These are phyloP conservation scores for Acer negundo DNA, from an alignment of 345 rosid species.

Conservation along the genomic window DNA sequence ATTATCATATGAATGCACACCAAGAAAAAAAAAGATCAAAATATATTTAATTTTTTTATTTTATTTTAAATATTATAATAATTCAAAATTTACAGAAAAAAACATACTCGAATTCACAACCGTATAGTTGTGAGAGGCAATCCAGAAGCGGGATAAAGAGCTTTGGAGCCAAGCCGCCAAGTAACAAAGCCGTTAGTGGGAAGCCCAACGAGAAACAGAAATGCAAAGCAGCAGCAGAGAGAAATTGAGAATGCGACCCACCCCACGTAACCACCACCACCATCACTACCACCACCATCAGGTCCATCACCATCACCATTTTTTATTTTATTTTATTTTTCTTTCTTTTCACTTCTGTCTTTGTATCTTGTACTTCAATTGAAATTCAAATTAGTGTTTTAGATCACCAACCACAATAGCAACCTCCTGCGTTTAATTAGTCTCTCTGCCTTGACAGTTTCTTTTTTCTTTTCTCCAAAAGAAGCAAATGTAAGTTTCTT, in stretches of 20 bases:
- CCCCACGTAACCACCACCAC: constrained; percentile 4
- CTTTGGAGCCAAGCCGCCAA: not conserved
- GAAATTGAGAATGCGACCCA: constrained; percentile 5
- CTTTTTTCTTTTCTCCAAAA: not conserved
- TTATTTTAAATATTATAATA: no score
- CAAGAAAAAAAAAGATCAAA: no score
- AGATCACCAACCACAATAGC: constrained; percentile 11
- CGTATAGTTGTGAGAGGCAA: rapidly evolving
- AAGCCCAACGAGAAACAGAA: not conserved
- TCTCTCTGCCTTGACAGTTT: not conserved
- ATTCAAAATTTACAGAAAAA: no score
- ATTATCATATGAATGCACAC: no score
- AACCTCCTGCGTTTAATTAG: not conserved
- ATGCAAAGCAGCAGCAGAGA: not conserved
- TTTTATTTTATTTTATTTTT: not conserved
- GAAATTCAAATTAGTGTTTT: not conserved
- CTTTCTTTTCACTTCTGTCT: not conserved
- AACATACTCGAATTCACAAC: no score
- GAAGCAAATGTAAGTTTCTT: not conserved
- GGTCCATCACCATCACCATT: not conserved
- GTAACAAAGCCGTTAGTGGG: not conserved
- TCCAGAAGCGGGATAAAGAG: no score
- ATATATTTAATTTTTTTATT: no score
- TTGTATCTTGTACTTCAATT: not conserved
- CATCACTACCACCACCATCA: not conserved